These are phyloP conservation scores for Chrysopogon serrulatus DNA, from an alignment of 176 grass and related monocot genomes.

Conservation along the genomic window DNA sequence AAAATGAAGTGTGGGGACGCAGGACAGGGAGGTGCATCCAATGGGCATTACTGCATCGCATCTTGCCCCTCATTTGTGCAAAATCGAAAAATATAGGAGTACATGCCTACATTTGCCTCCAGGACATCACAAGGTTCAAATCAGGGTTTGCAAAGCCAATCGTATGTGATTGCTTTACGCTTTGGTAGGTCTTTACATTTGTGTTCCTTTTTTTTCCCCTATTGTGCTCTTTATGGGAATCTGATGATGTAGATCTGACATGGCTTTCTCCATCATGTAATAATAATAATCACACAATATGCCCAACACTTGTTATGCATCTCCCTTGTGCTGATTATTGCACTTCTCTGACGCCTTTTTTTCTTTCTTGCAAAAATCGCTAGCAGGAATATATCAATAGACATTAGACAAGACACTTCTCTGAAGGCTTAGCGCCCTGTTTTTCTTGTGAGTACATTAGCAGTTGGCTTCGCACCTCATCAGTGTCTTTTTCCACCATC, in stretches of 20 bases:
- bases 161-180: background rate
- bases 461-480: background rate
- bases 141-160: background rate
- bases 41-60: background rate
- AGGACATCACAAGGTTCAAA: background rate
- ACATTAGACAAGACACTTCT: background rate
- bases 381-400: background rate
- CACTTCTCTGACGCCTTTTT: background rate
- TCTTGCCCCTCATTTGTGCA: background rate
- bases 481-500: background rate
- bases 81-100: background rate
- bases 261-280: background rate
- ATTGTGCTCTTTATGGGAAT: background rate
- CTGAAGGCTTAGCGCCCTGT: background rate
- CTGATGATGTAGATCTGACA: background rate
- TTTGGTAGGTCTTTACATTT: background rate
- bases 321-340: background rate
- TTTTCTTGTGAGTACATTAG: background rate
- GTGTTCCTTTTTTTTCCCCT: background rate
- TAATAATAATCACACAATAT: background rate
- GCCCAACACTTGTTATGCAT: background rate
- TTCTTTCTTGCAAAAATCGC: too few relatives aligned
- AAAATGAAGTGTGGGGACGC: background rate
- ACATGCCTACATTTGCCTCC: background rate
- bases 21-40: background rate